Base-by-base conservation (phyloP, 164 flowering plant genomes). In the Brasenia schreberi region DNA sequence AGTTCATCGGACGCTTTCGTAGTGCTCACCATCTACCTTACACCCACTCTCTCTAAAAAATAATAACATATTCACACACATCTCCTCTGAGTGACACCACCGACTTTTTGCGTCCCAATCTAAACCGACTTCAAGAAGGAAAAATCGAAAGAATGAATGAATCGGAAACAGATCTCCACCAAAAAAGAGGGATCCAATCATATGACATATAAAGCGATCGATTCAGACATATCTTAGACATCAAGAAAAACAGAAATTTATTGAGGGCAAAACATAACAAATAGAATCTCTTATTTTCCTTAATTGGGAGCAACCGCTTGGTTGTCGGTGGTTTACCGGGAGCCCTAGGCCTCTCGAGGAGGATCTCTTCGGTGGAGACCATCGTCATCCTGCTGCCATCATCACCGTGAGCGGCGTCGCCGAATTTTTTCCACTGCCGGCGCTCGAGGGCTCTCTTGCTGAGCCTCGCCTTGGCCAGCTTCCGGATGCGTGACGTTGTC, bases 321-420 rank as follows among this genome's bases (percentile, higher is more conserved):
- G 56, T 14, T 49, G 56, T 4, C 16, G 10, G 10, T 49, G 18
- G 61, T 72, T 43, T 45, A 90, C 97, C 96, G 39, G 83, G 96
- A 61, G 97, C 82, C 45, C 88, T 73, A 43, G 97, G 97, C 4
- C 87, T 62, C 64, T 87, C 97, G 6, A 92, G 76, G 18, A 85
- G n/a, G 70, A 92, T 87, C 76, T 92, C 96, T 53, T 92, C 97
- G 5, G 93, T 88, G 66, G 96, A 87, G 49, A 87, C 90, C 90
- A 91, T 84, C 63, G 97, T 87, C 18, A 88, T 87, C 12, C 87
- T 65, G 19, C 69, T 68, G 87, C 85, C 10, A 33, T 79, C 84
- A 43, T 88, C 95, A 69, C 85, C 92, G 9, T 72, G 81, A 1
- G 84, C 90, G 10, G 87, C 95, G 61, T 87, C 94, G 7, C 97